phyloP scores from a whole-genome alignment of 495 filamentous ascomycete species.

The Pyrenopolyporus hunteri region DNA sequence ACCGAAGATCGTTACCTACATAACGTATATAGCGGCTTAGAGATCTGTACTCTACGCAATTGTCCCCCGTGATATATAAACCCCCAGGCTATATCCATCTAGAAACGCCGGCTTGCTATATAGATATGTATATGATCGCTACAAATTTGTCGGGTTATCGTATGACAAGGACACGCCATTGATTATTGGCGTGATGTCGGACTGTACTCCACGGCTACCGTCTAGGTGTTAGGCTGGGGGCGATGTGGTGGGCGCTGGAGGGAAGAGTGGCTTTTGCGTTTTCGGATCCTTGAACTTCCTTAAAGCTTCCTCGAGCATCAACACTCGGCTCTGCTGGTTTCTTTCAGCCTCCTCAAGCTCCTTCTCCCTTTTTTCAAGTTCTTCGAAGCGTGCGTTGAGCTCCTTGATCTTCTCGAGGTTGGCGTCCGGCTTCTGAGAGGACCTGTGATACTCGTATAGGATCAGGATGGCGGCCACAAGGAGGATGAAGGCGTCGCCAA shows the following conservation, averaged over 20 bases:
- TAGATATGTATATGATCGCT: conserved; percentile 1
- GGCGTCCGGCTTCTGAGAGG: conserved; percentile 75
- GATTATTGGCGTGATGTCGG: background rate
- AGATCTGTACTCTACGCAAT: conserved; percentile 3
- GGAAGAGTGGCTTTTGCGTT: conserved; percentile 53
- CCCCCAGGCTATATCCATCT: background rate
- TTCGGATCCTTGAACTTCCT: conserved; percentile 62
- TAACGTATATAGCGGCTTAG: background rate
- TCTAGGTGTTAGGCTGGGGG: conserved; percentile 1
- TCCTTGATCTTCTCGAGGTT: conserved; percentile 70
- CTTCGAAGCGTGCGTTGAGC: conserved; percentile 67
- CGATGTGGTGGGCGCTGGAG: conserved; percentile 32
- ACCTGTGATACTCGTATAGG: conserved; percentile 78
- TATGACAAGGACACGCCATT: background rate
- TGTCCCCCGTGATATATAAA: too few species aligned
- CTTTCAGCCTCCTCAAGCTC: conserved; percentile 70
- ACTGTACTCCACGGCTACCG: background rate
- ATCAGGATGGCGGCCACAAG: conserved; percentile 78
- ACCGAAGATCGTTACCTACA: background rate
- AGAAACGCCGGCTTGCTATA: background rate
- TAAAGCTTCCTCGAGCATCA: conserved; percentile 71
- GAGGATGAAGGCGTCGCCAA: conserved; percentile 89
- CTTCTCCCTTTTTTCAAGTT: conserved; percentile 63
- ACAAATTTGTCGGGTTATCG: conserved; percentile 4
- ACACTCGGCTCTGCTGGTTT: conserved; percentile 61